phyloP scores from a whole-genome alignment of 768 basidiomycete species.

The Dioszegia aurantiaca region DNA sequence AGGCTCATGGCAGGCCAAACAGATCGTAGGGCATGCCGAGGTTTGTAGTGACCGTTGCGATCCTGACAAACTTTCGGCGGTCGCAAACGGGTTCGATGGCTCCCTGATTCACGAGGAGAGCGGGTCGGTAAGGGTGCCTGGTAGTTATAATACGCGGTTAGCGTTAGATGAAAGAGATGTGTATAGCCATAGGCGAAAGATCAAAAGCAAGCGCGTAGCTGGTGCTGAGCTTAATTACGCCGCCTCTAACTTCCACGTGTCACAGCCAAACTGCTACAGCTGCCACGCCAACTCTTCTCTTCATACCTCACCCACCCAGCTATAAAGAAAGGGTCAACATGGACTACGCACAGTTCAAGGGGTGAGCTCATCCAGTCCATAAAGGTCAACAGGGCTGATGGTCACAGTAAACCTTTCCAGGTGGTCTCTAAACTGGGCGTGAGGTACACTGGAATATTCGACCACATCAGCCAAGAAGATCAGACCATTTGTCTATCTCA shows the following conservation, averaged over 20 bases:
- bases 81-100: no score
- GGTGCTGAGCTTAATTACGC: conserved; percentile 11
- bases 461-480: conserved; percentile 43
- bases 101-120: no score
- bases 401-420: conserved; percentile 41
- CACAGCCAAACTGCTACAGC: no score
- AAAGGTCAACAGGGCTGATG: background rate
- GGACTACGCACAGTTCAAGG: conserved; percentile 46
- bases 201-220: conserved; percentile 15
- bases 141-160: no score
- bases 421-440: conserved; percentile 47
- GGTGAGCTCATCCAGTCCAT: conserved; percentile 25
- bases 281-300: background rate
- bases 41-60: no score
- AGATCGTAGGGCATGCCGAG: no score
- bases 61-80: no score
- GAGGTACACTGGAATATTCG: conserved; percentile 48
- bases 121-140: no score
- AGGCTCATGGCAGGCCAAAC: background rate
- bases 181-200: no score
- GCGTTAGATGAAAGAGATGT: no score
- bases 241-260: background rate
- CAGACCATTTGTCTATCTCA: conserved; percentile 45
- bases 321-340: conserved; percentile 15
- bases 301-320: background rate